Base-by-base conservation (phyloP, 805 yeast genomes). In the Myxozyma mucilagina region DNA sequence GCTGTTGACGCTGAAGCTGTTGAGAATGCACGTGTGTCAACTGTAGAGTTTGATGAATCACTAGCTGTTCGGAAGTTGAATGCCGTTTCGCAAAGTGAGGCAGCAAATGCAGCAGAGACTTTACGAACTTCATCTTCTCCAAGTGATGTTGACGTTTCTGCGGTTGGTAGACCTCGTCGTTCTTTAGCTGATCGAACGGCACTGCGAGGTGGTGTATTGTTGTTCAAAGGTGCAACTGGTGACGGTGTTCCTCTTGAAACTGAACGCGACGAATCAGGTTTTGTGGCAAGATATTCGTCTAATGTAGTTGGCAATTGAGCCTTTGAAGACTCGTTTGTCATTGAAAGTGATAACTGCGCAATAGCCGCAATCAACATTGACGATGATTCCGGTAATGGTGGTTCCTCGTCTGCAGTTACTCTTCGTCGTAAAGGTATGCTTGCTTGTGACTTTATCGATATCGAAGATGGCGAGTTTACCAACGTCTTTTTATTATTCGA, bases 61-160 rank as follows among this genome's bases (percentile, higher is more conserved):
- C 60, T 60, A 4, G 39, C 35, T 31, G 45, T 47, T 9, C 60
- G 55, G 43, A 51, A 57, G 39, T 63, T 63, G 47, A 63, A 63
- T 45, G 53, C 52, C 6, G 42, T 39, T 42, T 63, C 66, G 44
- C 66, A 63, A 9, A 63, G 38, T 31, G 65, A 47, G 1, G 61
- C 56, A 6, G 66, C 66, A 47, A 63, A 63, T 14, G 61, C 65
- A 7, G 66, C 64, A 8, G 66, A 63, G 11, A 56, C 20, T 45
- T 63, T 58, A 34, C 66, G 66, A 10, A 55, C 56, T 10, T 52
- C 53, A 13, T 63, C 65, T 2, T 63, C 66, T 7, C 45, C 63
- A 11, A 18, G 34, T 1, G 8, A 11, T 2, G 14, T 14, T 8
- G 14, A 4, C 4, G 24, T 24, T 6, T 29, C 39, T 14, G 32